Percentiles rank a stretch among this genome's conserved stretches.
Evolutionary conservation across 306 rosid species (phyloP).

Genomic region (Cucurbita pepo): DNA sequence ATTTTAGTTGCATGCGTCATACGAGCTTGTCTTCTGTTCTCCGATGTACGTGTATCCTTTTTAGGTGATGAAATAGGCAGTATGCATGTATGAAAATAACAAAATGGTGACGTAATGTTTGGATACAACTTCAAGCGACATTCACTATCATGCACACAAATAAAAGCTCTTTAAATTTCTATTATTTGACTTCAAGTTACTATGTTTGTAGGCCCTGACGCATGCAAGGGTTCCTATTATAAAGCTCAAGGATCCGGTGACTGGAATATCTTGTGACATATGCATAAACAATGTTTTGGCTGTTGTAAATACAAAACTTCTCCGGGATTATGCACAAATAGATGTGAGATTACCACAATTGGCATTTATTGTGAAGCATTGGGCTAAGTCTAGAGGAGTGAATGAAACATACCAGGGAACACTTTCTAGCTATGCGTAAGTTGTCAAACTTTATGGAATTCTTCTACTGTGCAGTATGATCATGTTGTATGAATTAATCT

Average conservation of each 20-base stretch:
- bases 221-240: constrained; percentile 96
- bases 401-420: constrained; percentile 97
- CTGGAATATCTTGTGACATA: constrained; percentile 87
- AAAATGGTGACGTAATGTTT: not conserved
- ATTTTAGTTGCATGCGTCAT: not conserved
- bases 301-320: constrained; percentile 87
- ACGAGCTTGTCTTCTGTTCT: not conserved
- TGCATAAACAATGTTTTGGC: constrained; percentile 93
- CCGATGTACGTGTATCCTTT: not conserved
- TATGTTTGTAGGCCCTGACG: constrained; percentile 72
- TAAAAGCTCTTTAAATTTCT: not conserved
- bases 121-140: not conserved
- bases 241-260: constrained; percentile 87
- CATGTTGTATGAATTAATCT: not conserved
- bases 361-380: constrained; percentile 81
- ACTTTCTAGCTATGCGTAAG: constrained; percentile 97
- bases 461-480: not conserved
- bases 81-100: not conserved
- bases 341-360: constrained; percentile 66
- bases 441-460: not conserved
- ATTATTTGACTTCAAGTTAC: not conserved
- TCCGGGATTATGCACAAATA: constrained; percentile 61
- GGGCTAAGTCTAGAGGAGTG: constrained; percentile 98
- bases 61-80: not conserved
- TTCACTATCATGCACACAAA: not conserved